Conservation (phyloP, 352 stramenopile species). For the Aphanomyces invadans region DNA sequence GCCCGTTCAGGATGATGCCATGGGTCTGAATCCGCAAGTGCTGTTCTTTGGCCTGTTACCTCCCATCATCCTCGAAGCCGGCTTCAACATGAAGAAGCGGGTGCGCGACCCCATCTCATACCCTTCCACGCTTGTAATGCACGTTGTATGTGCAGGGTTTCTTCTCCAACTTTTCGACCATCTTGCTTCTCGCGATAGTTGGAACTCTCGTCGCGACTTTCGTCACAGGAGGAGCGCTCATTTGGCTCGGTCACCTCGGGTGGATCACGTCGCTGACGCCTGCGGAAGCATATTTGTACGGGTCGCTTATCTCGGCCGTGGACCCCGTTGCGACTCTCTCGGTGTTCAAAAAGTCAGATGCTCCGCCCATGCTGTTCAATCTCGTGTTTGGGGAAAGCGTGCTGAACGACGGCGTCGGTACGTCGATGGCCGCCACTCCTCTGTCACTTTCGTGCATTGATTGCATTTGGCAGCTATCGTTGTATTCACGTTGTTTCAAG, state of each 20-base stretch:
- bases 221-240: conserved; percentile 63
- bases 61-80: conserved; percentile 79
- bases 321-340: conserved; percentile 91
- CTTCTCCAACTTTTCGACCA: conserved; percentile 84
- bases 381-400: conserved; percentile 94
- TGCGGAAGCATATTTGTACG: conserved; percentile 87
- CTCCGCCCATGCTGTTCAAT: conserved; percentile 88
- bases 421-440: conserved; percentile 33
- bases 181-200: conserved; percentile 69
- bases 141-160: conserved; percentile 44
- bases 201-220: conserved; percentile 76
- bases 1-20: conserved; percentile 45
- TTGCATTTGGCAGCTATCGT: conserved; percentile 52
- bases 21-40: conserved; percentile 73
- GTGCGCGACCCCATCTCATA: conserved; percentile 39
- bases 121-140: conserved; percentile 34
- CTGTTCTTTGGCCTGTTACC: conserved; percentile 78
- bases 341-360: conserved; percentile 89
- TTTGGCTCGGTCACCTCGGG: conserved; percentile 60
- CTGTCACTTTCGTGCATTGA: background rate
- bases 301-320: conserved; percentile 88
- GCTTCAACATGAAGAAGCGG: conserved; percentile 84
- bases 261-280: conserved; percentile 76
- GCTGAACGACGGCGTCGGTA: conserved; percentile 90
- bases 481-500: conserved; percentile 73